Evolutionary conservation across 371 early-diverging fungal species (phyloP).

Genomic region (Coemansia sp.): DNA sequence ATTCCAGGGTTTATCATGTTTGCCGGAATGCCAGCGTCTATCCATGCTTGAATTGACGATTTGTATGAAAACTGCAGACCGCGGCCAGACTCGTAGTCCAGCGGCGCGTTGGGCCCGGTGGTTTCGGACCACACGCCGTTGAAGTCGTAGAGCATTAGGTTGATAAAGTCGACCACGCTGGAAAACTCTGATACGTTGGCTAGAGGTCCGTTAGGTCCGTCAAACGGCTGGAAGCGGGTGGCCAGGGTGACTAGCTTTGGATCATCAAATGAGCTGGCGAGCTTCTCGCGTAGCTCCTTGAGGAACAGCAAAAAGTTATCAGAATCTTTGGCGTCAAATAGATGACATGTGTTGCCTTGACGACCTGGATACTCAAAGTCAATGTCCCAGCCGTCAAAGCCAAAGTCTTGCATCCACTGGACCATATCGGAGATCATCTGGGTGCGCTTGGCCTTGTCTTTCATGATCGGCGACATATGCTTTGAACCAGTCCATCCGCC

Average conservation of each 20-base stretch:
- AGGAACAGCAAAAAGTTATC: constrained; percentile 64
- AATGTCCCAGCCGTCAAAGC: constrained; percentile 52
- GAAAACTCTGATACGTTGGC: constrained; percentile 61
- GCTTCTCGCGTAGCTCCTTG: constrained; percentile 59
- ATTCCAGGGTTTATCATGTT: constrained; percentile 23
- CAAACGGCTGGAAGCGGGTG: constrained; percentile 64
- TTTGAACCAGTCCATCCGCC: constrained; percentile 51
- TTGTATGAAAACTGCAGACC: constrained; percentile 51
- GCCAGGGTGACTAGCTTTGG: constrained; percentile 70
- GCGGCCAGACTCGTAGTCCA: constrained; percentile 53
- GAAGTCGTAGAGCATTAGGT: constrained; percentile 65
- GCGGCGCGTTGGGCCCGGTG: constrained; percentile 69
- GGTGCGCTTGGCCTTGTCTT: constrained; percentile 51
- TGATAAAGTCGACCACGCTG: constrained; percentile 63
- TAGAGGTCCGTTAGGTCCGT: constrained; percentile 52
- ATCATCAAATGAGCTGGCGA: constrained; percentile 58
- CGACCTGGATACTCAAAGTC: constrained; percentile 81
- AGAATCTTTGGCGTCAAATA: constrained; percentile 58
- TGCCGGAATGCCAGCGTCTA: constrained; percentile 29
- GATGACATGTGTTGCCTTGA: constrained; percentile 65
- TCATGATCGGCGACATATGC: constrained; percentile 57
- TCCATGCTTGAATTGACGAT: constrained; percentile 38
- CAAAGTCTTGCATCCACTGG: constrained; percentile 52
- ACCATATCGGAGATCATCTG: constrained; percentile 61
- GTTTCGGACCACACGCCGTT: constrained; percentile 63